These are phyloP conservation scores for Cyclanthera cordifolia DNA, from an alignment of 306 rosid genomes.

Conservation along the genomic window DNA sequence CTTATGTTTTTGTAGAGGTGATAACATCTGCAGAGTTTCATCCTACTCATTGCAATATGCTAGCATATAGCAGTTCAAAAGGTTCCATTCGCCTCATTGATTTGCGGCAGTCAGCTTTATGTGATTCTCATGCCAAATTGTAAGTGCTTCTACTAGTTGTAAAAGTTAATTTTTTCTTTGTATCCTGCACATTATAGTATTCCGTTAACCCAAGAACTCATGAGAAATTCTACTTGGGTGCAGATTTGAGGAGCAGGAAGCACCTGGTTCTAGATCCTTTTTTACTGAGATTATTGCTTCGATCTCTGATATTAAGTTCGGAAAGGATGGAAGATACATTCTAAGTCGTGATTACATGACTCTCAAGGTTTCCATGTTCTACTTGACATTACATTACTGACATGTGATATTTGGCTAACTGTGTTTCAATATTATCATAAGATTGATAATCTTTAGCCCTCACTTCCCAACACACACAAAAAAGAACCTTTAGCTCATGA, in stretches of 20 bases:
- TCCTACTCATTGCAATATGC: slow-evolving; percentile 78
- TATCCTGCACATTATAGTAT: neutral
- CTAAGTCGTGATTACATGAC: slow-evolving; percentile 99
- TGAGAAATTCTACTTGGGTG: slow-evolving; percentile 3
- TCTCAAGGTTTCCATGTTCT: slow-evolving; percentile 51
- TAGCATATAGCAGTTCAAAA: slow-evolving; percentile 97
- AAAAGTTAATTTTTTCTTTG: neutral
- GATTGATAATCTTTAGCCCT: neutral
- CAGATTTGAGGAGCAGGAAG: slow-evolving; percentile 98
- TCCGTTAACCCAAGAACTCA: neutral
- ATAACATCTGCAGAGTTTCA: slow-evolving; percentile 98
- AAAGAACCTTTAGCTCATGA: neutral
- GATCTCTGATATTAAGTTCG: slow-evolving; percentile 87
- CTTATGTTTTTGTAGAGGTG: slow-evolving; percentile 62
- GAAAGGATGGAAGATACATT: slow-evolving; percentile 80
- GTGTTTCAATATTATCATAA: neutral
- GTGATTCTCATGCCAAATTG: slow-evolving; percentile 91
- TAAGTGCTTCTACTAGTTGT: slow-evolving; percentile 25
- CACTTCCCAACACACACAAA: too few relatives aligned
- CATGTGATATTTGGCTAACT: neutral
- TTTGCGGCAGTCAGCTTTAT: slow-evolving; percentile 92
- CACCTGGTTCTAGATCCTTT: slow-evolving; percentile 84
- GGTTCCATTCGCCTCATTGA: slow-evolving; percentile 95
- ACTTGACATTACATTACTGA: neutral
- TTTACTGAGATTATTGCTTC: slow-evolving; percentile 98